A percentile compares a stretch with the other conserved stretches of the same genome.
Conservation (phyloP, 75 land plant species). For the Cupressus sempervirens region DNA sequence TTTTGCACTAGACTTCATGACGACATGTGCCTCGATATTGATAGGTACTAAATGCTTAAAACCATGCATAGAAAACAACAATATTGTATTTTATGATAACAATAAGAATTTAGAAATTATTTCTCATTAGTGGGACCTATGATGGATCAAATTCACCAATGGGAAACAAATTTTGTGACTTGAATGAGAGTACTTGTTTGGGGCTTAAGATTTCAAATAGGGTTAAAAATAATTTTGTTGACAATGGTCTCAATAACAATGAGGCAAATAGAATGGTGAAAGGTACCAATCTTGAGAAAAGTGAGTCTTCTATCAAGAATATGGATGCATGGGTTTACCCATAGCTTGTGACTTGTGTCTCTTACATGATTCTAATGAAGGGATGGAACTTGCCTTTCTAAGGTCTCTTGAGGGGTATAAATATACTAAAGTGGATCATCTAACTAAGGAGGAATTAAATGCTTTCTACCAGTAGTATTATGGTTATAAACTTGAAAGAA, state of each 20-base stretch:
- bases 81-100: slow-evolving; percentile 13
- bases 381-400: no score
- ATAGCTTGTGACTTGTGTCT: no score
- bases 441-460: slow-evolving; percentile 75
- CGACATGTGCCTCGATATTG: not conserved
- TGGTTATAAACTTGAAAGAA: no score
- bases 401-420: no score
- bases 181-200: not conserved
- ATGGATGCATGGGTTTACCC: no score
- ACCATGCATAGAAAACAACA: slow-evolving; percentile 12
- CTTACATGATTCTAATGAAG: no score
- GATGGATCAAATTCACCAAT: not conserved
- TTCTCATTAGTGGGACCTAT: not conserved
- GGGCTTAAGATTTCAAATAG: not conserved
- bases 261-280: not conserved
- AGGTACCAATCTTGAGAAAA: no score
- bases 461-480: slow-evolving; percentile 22
- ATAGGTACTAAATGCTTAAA: not conserved
- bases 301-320: not conserved
- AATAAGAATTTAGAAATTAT: slow-evolving; percentile 7
- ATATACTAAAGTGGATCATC: no score
- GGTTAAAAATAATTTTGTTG: not conserved
- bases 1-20: slow-evolving; percentile 24
- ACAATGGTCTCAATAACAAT: slow-evolving; percentile 8
- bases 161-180: not conserved